These are phyloP conservation scores for Geosmithia flava DNA, from an alignment of 2,329 filamentous ascomycete species.

Conservation along the genomic window DNA sequence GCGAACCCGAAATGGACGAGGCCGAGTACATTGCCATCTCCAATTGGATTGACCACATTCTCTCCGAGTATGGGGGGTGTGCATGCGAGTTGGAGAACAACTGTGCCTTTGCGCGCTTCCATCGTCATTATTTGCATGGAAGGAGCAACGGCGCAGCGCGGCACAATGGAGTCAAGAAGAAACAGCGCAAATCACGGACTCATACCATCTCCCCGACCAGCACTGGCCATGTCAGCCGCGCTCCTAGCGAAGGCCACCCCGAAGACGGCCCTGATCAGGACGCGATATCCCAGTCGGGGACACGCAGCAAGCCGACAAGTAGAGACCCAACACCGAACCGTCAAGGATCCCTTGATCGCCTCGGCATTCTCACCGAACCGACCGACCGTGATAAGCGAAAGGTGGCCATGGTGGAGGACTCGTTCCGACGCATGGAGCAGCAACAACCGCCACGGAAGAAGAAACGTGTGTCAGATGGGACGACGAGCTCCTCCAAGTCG, in stretches of 20 bases:
- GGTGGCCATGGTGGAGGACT: slow-evolving; percentile 51
- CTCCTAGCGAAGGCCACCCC: slow-evolving; percentile 46
- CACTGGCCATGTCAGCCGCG: slow-evolving; percentile 49
- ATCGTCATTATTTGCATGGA: slow-evolving; percentile 38
- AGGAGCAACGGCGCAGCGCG: slow-evolving; percentile 25
- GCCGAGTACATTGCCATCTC: slow-evolving; percentile 48
- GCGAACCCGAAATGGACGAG: slow-evolving; percentile 43
- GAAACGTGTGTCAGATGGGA: slow-evolving; percentile 48
- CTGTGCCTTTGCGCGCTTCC: slow-evolving; percentile 52
- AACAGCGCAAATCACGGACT: slow-evolving; percentile 40
- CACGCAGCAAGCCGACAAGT: slow-evolving; percentile 53
- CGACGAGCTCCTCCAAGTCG: slow-evolving; percentile 20
- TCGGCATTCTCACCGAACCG: slow-evolving; percentile 48
- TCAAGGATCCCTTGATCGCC: slow-evolving; percentile 46
- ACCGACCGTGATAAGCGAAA: slow-evolving; percentile 58
- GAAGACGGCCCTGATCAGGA: slow-evolving; percentile 45
- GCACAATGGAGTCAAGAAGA: slow-evolving; percentile 28
- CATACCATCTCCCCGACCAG: slow-evolving; percentile 49
- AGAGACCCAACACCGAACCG: slow-evolving; percentile 51
- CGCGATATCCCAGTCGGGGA: slow-evolving; percentile 27
- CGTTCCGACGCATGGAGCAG: slow-evolving; percentile 50
- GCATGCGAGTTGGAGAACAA: slow-evolving; percentile 55
- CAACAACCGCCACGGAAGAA: slow-evolving; percentile 46
- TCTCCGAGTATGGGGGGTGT: slow-evolving; percentile 70
- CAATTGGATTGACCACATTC: slow-evolving; percentile 54